Evolutionary conservation across 2,329 filamentous ascomycete genomes (phyloP).

Genomic region (Teratosphaeria nubilosa): DNA sequence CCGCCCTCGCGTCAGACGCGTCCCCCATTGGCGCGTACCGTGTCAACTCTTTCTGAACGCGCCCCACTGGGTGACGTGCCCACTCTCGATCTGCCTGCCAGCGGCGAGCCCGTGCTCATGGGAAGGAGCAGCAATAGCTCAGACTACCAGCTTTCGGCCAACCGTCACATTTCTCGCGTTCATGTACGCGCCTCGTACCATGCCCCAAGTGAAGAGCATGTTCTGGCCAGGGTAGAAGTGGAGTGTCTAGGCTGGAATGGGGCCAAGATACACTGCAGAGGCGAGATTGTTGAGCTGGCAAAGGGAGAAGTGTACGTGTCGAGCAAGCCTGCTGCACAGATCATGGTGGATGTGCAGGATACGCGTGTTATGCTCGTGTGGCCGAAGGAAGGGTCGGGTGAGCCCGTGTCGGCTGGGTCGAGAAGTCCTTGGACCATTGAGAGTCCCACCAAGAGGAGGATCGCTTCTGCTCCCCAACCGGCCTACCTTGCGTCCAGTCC

Average conservation of each 20-base stretch:
- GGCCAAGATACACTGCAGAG: conserved; percentile 82
- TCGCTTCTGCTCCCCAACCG: conserved; percentile 27
- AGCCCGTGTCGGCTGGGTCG: conserved; percentile 42
- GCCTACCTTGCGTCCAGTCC: conserved; percentile 44
- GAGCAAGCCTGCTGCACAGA: conserved; percentile 75
- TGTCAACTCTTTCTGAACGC: conserved; percentile 60
- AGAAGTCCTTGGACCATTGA: conserved; percentile 60
- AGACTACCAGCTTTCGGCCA: conserved; percentile 87
- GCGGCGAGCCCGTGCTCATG: conserved; percentile 75
- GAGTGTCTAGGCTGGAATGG: conserved; percentile 95
- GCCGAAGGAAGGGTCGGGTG: conserved; percentile 52
- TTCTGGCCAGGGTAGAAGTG: conserved; percentile 73
- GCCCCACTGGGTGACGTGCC: conserved; percentile 74
- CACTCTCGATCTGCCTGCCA: conserved; percentile 68
- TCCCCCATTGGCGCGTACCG: conserved; percentile 48
- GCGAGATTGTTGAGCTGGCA: conserved; percentile 70
- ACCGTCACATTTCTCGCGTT: conserved; percentile 83
- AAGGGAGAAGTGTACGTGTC: conserved; percentile 88
- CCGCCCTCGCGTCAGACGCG: conserved; percentile 50
- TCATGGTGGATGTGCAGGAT: conserved; percentile 93
- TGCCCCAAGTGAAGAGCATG: conserved; percentile 54
- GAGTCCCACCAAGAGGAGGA: conserved; percentile 40
- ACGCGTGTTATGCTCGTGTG: conserved; percentile 81
- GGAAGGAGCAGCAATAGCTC: conserved; percentile 90
- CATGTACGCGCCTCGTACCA: conserved; percentile 85